Evolutionary conservation across 1,139 yeast genomes (phyloP).

Genomic region (Candida sojae): DNA sequence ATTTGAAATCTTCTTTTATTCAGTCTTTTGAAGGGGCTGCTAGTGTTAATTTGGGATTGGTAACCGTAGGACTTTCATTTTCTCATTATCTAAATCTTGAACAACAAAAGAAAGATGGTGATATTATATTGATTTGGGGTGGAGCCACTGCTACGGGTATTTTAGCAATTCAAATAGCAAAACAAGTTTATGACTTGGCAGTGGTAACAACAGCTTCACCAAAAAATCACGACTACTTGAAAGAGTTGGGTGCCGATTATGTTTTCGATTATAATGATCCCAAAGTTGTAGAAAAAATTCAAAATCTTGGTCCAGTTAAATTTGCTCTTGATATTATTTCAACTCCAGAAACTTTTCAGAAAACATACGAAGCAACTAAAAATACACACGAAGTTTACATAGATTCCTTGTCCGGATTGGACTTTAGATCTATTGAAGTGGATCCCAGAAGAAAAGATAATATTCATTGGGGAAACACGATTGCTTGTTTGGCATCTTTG

Average conservation of each 20-base stretch:
- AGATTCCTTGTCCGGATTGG: constrained; percentile 32
- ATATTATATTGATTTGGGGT: constrained; percentile 57
- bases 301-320: constrained; percentile 40
- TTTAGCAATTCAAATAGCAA: constrained; percentile 56
- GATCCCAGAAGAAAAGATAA: constrained; percentile 19
- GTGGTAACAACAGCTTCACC: constrained; percentile 57
- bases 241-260: constrained; percentile 58
- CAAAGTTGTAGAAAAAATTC: constrained; percentile 55
- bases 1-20: constrained; percentile 29
- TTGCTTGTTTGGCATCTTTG: constrained; percentile 16
- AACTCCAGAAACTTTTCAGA: constrained; percentile 36
- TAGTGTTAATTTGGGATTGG: constrained; percentile 51
- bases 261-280: constrained; percentile 60
- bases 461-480: constrained; percentile 23
- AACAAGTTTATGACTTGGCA: constrained; percentile 49
- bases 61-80: constrained; percentile 44
- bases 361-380: constrained; percentile 44
- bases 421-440: constrained; percentile 14
- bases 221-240: constrained; percentile 43
- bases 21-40: constrained; percentile 64
- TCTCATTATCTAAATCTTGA: constrained; percentile 24
- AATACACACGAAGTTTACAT: constrained; percentile 23
- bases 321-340: constrained; percentile 64
- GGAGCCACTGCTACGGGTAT: constrained; percentile 60
- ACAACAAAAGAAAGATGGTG: constrained; percentile 21